Percentiles rank a stretch among this genome's conserved stretches.
These are phyloP conservation scores for Camellia sinensis DNA, from an alignment of 148 eudicot genomes.

Conservation along the genomic window DNA sequence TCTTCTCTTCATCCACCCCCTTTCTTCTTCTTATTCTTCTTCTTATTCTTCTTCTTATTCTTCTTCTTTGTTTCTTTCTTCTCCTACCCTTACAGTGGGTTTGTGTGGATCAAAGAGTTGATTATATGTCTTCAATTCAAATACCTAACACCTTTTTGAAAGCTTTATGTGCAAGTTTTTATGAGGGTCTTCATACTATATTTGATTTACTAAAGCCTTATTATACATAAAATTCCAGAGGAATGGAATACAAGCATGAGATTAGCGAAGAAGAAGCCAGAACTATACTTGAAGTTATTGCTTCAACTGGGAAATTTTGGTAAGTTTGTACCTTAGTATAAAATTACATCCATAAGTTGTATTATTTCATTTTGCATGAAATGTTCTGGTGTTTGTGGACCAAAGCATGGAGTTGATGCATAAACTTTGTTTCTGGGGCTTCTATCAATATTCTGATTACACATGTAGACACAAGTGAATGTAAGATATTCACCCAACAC, in stretches of 20 bases:
- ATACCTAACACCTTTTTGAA: not conserved
- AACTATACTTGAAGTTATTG: slow-evolving; percentile 51
- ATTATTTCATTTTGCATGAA: not conserved
- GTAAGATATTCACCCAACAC: not conserved
- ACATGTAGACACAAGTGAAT: not conserved
- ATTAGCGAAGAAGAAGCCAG: slow-evolving; percentile 60
- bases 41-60: too few species aligned
- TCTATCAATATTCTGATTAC: not conserved
- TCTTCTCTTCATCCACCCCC: not conserved
- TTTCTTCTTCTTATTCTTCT: too few species aligned
- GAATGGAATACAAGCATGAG: slow-evolving; percentile 36
- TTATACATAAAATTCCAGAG: slow-evolving; percentile 30
- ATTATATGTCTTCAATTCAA: not conserved
- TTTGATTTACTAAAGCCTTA: not conserved
- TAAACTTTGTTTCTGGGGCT: slow-evolving; percentile 1
- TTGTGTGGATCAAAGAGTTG: not conserved
- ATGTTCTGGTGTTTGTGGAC: not conserved
- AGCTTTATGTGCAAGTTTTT: not conserved
- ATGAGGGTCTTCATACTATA: not conserved
- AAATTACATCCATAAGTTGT: not conserved
- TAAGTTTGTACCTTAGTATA: slow-evolving; percentile 27
- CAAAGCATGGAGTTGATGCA: not conserved
- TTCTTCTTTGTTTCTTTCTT: not conserved
- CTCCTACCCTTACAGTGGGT: not conserved
- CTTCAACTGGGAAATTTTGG: slow-evolving; percentile 85